phyloP scores from a whole-genome alignment of 139 green algal genomes.

The Chloropicon primus region DNA sequence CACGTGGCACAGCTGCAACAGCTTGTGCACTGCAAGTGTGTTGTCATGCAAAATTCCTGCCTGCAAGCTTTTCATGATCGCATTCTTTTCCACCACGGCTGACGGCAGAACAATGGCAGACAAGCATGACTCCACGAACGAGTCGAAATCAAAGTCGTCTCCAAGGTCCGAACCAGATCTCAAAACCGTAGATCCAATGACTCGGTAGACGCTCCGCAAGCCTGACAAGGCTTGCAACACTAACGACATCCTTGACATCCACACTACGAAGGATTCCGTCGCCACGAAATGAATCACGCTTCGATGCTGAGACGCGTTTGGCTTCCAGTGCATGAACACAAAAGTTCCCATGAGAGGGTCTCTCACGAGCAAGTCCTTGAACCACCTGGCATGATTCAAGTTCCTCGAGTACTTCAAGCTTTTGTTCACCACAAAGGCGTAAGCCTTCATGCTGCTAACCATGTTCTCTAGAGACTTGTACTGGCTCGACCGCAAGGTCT shows the following conservation, averaged over 20 bases:
- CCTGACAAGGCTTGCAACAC: not conserved
- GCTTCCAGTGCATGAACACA: not conserved
- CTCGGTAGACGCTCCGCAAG: not conserved
- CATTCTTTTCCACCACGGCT: not conserved
- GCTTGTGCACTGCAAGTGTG: not conserved
- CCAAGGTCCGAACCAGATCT: not conserved
- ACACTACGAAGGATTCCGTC: not conserved
- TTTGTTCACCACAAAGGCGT: not conserved
- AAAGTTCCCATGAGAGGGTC: not conserved
- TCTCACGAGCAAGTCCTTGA: not conserved
- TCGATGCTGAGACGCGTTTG: not conserved
- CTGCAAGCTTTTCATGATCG: not conserved
- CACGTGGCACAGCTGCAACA: not conserved
- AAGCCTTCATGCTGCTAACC: not conserved
- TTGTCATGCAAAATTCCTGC: not conserved
- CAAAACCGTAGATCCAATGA: not conserved
- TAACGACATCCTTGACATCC: not conserved
- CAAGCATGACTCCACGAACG: not conserved
- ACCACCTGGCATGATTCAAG: not conserved
- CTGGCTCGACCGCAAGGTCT: not conserved
- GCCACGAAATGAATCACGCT: not conserved
- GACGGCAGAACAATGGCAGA: not conserved
- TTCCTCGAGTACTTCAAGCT: not conserved
- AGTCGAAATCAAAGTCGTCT: not conserved
- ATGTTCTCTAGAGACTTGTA: not conserved